These are phyloP conservation scores for Microstroma glucosiphilum DNA, from an alignment of 1,284 basidiomycete species.

Conservation along the genomic window DNA sequence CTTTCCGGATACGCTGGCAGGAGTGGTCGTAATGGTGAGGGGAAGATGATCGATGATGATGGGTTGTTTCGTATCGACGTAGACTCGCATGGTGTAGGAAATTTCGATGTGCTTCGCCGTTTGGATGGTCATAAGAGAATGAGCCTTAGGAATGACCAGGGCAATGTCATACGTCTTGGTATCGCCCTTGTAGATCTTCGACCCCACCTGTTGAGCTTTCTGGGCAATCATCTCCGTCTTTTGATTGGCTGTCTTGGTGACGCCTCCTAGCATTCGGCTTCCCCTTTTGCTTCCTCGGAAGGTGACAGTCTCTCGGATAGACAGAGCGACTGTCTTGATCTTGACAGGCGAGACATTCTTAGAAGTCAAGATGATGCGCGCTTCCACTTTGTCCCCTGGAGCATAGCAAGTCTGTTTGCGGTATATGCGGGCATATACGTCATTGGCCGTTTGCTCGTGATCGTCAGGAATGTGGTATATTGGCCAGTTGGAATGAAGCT, in stretches of 20 bases:
- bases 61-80: slow-evolving; percentile 40
- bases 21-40: slow-evolving; percentile 41
- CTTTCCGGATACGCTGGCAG: slow-evolving; percentile 20
- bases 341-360: slow-evolving; percentile 34
- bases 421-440: slow-evolving; percentile 14
- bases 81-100: slow-evolving; percentile 41
- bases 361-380: slow-evolving; percentile 34
- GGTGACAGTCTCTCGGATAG: slow-evolving; percentile 43
- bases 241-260: slow-evolving; percentile 19
- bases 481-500: slow-evolving; percentile 47
- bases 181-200: slow-evolving; percentile 47
- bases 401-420: slow-evolving; percentile 38
- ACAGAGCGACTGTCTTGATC: slow-evolving; percentile 36
- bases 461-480: slow-evolving; percentile 26
- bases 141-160: slow-evolving; percentile 36
- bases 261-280: slow-evolving; percentile 7
- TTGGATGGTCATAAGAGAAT: slow-evolving; percentile 41
- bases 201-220: slow-evolving; percentile 38
- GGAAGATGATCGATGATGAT: slow-evolving; percentile 46
- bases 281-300: slow-evolving; percentile 26
- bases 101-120: slow-evolving; percentile 50
- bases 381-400: slow-evolving; percentile 34
- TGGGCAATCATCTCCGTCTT: slow-evolving; percentile 31
- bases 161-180: slow-evolving; percentile 38
- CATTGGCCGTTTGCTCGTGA: slow-evolving; percentile 6